Evolutionary conservation across 2,329 filamentous ascomycete genomes (phyloP), one percentile per base, ranked within the genome.

Genomic region (Microcyclosporella mali): DNA sequence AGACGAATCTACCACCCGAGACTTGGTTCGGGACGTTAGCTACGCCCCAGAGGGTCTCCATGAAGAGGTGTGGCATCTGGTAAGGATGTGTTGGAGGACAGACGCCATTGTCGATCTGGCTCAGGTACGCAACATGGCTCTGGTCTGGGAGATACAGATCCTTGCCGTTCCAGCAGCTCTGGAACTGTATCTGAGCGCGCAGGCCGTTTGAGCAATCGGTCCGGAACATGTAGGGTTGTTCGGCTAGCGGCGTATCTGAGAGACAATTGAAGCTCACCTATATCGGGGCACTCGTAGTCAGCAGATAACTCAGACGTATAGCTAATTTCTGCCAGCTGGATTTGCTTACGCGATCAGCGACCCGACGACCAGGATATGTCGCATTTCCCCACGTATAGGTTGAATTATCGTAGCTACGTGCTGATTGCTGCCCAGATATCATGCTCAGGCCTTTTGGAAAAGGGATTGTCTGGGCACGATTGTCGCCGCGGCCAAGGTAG

Each of bases 381-480:
- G 51, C 53, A 34, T 61, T 65, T 21, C 61, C 62, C 49, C 57
- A 67, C 9, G 64, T 68, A 29, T 64, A 52, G 6, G 59, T 52
- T n/a, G 53, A 46, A 44, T 57, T 59, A 37, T 64, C 63, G 32
- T 62, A 64, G 25, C 73, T 69, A 37, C 83, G 76, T 39, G 72
- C 69, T 55, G 60, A 69, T 19, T 78, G 66, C 56, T 86, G 72
- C 33, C 85, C 85, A 44, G 74, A 78, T 33, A 89, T 59, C 68
- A 90, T 87, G 60, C 79, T 77, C 51, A 90, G 73, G 12, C 82
- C 83, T 18, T 73, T 60, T 6, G 85, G 85, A 55, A 77, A 74
- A 59, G 87, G 77, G 14, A 81, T 70, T 52, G 87, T 82, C 49
- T 81, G 73, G 53, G 78, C 77, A 33, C 69, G 70, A 51, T 71